Base-by-base conservation (phyloP, 129 eudicot genomes). In the Oenanthe sinensis region DNA sequence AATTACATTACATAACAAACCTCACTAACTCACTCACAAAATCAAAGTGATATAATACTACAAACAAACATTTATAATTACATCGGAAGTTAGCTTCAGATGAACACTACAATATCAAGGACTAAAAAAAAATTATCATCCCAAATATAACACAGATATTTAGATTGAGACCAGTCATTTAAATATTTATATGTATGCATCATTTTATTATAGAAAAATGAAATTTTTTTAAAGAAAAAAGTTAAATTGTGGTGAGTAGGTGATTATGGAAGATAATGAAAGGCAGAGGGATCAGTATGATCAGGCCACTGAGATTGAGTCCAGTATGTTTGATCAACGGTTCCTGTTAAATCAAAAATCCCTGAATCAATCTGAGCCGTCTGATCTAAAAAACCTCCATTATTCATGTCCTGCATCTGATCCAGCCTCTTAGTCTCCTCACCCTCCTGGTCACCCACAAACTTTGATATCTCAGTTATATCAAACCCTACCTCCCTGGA, bases 301-400 rank as follows among this genome's bases (percentile, higher is more conserved):
- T 88, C 90, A 46, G 81, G 67, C 96, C 96, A 90, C 42, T 90
- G 90, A 46, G 89, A 69, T 79, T 86, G 89, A 75, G 73, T 86
- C 92, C 96, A 90, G 85, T 88, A 90, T 2, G 92, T 72, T 47
- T 83, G 96, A 88, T 88, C 92, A 19, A 86, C 83, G 48, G 81
- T 82, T 40, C 90, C 92, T 9, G 90, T 81, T 36, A 90, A 80
- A 86, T 90, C 96, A 88, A 88, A 90, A 55, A 90, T 73, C 28
- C 81, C 86, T 75, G 60, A 79, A 16, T 84, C 91, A 55, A 80
- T 72, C 71, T 72, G 83, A 75, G 36, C 82, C 82, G 81, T 84
- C 79, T 50, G 84, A 81, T 67, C 82, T 16, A 78, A 40, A 75
- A 63, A 81, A 24, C 86, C 87, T 6, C 74, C 81, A 10, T 49